Evolutionary conservation across 2,329 filamentous ascomycete species (phyloP), one percentile per base, ranked within the genome.

Genomic region (Arthroderma uncinatum): DNA sequence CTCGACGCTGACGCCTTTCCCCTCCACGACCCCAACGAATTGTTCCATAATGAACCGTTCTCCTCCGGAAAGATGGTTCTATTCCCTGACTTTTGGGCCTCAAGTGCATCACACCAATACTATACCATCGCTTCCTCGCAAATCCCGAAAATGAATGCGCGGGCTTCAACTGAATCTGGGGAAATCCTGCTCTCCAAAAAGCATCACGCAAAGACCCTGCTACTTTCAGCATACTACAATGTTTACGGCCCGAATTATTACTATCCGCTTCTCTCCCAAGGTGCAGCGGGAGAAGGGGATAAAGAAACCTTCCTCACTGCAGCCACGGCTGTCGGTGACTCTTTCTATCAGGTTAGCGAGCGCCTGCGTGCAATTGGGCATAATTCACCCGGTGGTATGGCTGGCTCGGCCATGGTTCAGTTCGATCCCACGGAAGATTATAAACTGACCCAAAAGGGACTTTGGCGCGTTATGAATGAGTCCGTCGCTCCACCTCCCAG

Each of bases 151-250:
- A 62, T 62, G 21, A 64, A n/a, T 37, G 54, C 30, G 48, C 39
- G 62, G 54, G 58, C 67, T 8, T 72, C 73, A 1, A 72, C 67
- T 52, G 76, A 78, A 62, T 70, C 72, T 0, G 76, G 76, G 1
- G 72, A 78, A 59, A 62, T 79, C 2, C 60, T 78, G 14, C 66
- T 78, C 19, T 71, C 73, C 8, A 78, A 78, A 60, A 63, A 62
- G 42, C 67, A 69, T 2, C 75, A 77, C 56, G 60, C 65, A 2
- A 67, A 68, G 37, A 71, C 72, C 1, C 68, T 79, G 1, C 66
- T 78, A n/a, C 67, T 79, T 2, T 70, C 74, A 3, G 68, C 71
- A 1, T 79, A 79, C 63, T 79, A 79, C 64, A 79, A 78, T 61
- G 68, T 71, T 48, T 76, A 72, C 65, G 74, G 75, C 0, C 74